Conservation (phyloP, 75 land plant genomes). For the Ceratopteris richardii region DNA sequence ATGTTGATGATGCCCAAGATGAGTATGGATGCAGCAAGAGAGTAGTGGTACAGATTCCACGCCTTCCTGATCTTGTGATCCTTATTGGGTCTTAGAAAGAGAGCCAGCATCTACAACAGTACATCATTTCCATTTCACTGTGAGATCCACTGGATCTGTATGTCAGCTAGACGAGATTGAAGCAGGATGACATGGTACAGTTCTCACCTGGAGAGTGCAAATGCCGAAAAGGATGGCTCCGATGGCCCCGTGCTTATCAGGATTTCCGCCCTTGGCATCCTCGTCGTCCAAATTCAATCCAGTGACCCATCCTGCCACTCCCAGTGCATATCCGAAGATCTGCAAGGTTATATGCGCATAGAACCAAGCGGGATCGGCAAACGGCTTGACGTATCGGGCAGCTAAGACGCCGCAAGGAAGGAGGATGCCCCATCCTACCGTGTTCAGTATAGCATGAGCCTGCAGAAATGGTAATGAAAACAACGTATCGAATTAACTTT, state of each 20-base stretch:
- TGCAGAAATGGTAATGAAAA: neutral
- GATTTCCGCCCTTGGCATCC: slow-evolving; percentile 35
- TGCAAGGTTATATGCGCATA: slow-evolving; percentile 57
- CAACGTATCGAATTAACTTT: too few relatives aligned
- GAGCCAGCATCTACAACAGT: too few relatives aligned
- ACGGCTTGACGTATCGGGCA: slow-evolving; percentile 61
- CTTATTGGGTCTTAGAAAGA: too few relatives aligned
- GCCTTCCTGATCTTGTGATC: too few relatives aligned
- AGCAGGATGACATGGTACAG: too few relatives aligned
- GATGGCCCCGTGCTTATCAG: neutral
- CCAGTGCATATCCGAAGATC: slow-evolving; percentile 34
- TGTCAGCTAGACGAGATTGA: too few relatives aligned
- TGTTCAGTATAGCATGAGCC: slow-evolving; percentile 48
- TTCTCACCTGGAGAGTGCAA: neutral
- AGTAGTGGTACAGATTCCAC: too few relatives aligned
- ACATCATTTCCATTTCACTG: too few relatives aligned
- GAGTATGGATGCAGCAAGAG: too few relatives aligned
- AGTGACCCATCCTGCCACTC: slow-evolving; percentile 56
- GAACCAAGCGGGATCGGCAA: slow-evolving; percentile 38
- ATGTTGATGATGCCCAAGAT: too few relatives aligned
- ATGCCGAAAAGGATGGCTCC: neutral
- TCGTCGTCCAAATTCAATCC: slow-evolving; percentile 49
- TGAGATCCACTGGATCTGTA: too few relatives aligned
- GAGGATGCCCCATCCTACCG: slow-evolving; percentile 65
- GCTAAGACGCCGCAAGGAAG: slow-evolving; percentile 53